These are phyloP conservation scores for Orbilia blumenaviensis DNA, from an alignment of 2,329 filamentous ascomycete genomes.

Conservation along the genomic window DNA sequence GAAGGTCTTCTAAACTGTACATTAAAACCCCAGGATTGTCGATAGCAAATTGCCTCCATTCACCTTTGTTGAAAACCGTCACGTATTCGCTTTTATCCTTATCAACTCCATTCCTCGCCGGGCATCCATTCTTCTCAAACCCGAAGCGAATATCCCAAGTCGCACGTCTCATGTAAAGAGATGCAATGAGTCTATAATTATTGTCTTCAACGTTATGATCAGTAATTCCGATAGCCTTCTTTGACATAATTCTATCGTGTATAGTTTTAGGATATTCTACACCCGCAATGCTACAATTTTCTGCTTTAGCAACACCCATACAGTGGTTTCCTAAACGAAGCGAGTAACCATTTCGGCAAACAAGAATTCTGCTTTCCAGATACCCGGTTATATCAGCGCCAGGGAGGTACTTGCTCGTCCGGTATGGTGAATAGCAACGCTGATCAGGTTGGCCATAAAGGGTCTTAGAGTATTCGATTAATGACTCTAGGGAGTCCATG, in stretches of 20 bases:
- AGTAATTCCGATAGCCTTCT: no score
- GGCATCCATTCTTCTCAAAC: conserved; percentile 25
- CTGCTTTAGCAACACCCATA: background rate
- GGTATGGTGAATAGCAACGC: background rate
- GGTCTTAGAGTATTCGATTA: background rate
- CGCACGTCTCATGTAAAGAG: background rate
- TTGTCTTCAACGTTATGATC: background rate
- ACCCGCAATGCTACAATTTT: background rate
- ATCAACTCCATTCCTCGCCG: background rate
- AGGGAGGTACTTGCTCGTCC: conserved; percentile 4
- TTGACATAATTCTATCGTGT: no score
- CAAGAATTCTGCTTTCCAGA: conserved; percentile 1
- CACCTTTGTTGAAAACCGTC: background rate
- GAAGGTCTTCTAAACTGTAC: background rate
- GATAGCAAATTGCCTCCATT: background rate
- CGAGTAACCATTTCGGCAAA: conserved; percentile 1
- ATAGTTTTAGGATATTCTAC: background rate
- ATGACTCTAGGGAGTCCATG: background rate
- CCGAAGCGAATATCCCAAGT: background rate
- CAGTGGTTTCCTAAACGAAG: background rate
- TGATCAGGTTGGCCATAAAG: background rate
- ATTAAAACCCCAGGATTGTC: background rate
- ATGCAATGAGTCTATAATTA: background rate
- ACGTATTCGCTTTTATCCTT: background rate
- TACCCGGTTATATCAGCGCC: background rate